These are phyloP conservation scores for Alternaria sp. DNA, from an alignment of 2,329 filamentous ascomycete genomes.

Conservation along the genomic window DNA sequence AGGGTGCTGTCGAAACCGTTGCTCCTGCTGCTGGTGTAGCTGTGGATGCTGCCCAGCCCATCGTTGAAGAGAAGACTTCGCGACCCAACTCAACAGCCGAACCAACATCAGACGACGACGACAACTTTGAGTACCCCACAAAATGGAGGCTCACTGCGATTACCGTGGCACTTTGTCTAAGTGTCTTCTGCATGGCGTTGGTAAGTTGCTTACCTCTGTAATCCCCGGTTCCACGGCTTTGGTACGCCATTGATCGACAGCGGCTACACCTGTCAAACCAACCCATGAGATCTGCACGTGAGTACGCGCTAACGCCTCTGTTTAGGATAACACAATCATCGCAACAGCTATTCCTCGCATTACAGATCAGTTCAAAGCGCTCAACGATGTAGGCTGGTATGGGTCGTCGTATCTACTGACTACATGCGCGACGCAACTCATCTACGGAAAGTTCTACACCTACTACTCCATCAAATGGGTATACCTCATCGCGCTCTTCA, in stretches of 20 bases:
- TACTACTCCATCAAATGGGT: conserved; percentile 57
- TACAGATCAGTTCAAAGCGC: conserved; percentile 55
- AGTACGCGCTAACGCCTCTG: neutral
- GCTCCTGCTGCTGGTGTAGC: conserved; percentile 30
- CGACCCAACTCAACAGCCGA: conserved; percentile 26
- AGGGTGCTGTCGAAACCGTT: conserved; percentile 30
- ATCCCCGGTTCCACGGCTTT: neutral
- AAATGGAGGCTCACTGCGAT: conserved; percentile 43
- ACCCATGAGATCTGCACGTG: neutral
- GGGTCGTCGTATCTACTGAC: conserved; percentile 52
- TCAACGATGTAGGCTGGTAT: conserved; percentile 57
- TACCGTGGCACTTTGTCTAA: conserved; percentile 43
- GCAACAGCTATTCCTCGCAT: conserved; percentile 57
- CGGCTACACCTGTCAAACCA: neutral
- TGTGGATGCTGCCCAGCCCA: conserved; percentile 20
- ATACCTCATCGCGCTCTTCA: conserved; percentile 52
- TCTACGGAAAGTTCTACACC: conserved; percentile 54
- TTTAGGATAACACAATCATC: conserved; percentile 56
- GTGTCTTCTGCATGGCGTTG: conserved; percentile 49
- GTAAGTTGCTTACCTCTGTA: conserved; percentile 21
- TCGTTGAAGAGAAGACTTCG: conserved; percentile 13
- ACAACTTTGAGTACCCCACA: conserved; percentile 44
- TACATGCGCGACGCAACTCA: conserved; percentile 49
- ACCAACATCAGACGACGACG: conserved; percentile 29
- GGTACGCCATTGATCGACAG: conserved; percentile 5